These are phyloP conservation scores for Suhomyces bribrorum DNA, from an alignment of 1,139 yeast species.

Conservation along the genomic window DNA sequence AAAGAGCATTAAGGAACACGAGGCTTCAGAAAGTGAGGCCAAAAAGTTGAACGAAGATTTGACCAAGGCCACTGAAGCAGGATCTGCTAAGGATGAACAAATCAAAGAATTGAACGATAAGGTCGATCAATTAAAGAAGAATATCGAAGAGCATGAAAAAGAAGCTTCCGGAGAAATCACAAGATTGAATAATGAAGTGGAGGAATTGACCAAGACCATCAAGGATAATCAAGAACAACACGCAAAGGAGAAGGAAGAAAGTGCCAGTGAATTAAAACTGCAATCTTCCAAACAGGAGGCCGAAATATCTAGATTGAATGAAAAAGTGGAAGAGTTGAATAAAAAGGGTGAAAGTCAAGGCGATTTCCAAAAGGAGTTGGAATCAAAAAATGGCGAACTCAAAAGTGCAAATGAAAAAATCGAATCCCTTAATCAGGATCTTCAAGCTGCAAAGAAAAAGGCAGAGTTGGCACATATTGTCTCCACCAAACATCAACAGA, in stretches of 20 bases:
- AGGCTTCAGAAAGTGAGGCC: not conserved
- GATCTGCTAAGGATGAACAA: not conserved
- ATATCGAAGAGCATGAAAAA: not conserved
- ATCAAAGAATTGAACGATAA: not conserved
- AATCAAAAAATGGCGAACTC: not conserved
- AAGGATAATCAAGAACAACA: slow-evolving; percentile 1
- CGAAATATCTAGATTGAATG: not conserved
- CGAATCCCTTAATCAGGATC: not conserved
- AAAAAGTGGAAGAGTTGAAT: not conserved
- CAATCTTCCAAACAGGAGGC: slow-evolving; percentile 1
- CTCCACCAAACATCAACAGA: not conserved
- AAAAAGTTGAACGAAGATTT: not conserved
- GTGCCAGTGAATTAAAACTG: not conserved
- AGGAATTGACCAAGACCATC: not conserved
- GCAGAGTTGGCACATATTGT: slow-evolving; percentile 1
- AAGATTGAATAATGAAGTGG: not conserved
- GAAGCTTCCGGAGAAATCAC: not conserved
- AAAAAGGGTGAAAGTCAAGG: slow-evolving; percentile 1
- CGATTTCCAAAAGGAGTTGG: slow-evolving; percentile 1
- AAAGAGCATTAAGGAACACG: slow-evolving; percentile 1
- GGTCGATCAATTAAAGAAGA: slow-evolving; percentile 1
- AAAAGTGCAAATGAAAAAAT: slow-evolving; percentile 3
- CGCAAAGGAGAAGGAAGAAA: not conserved
- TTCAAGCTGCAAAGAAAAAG: slow-evolving; percentile 1
- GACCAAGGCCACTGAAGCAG: not conserved